Evolutionary conservation across 768 basidiomycete species (phyloP).

Genomic region (Boletales sp.): DNA sequence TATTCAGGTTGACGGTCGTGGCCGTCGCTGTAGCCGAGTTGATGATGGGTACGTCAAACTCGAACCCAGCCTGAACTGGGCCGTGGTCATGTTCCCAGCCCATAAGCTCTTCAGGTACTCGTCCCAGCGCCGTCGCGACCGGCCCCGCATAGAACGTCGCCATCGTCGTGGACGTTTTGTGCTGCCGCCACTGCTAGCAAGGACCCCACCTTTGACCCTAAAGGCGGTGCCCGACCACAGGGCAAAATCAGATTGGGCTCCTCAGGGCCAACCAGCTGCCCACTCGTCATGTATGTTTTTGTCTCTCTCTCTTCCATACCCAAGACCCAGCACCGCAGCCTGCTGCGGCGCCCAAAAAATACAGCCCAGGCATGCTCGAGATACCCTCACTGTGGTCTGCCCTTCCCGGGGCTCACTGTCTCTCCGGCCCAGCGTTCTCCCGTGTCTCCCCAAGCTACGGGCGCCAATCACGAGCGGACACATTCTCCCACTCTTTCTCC

Average conservation of each 20-base stretch:
- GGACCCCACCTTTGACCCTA: not conserved
- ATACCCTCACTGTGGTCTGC: no score
- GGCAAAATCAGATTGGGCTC: conserved; percentile 17
- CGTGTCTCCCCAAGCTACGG: conserved; percentile 1
- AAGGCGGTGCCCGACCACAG: conserved; percentile 22
- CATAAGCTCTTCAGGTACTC: conserved; percentile 46
- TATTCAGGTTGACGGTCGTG: not conserved
- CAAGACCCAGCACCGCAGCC: conserved; percentile 7
- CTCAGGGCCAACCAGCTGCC: conserved; percentile 3
- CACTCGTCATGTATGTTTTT: not conserved
- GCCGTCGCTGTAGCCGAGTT: conserved; percentile 14
- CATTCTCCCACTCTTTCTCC: no score
- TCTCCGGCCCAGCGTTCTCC: no score
- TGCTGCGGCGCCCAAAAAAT: not conserved
- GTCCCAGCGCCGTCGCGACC: conserved; percentile 43
- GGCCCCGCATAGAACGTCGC: conserved; percentile 45
- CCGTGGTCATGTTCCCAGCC: conserved; percentile 45
- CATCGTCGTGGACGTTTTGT: conserved; percentile 23
- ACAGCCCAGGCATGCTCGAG: not conserved
- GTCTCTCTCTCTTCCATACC: not conserved
- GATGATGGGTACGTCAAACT: conserved; percentile 61
- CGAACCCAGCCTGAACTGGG: conserved; percentile 49
- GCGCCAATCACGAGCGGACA: conserved; percentile 8
- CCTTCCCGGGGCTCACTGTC: no score
- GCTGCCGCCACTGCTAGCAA: not conserved